These are phyloP conservation scores for Neurospora pannonica DNA, from an alignment of 495 filamentous ascomycete species.

Conservation along the genomic window DNA sequence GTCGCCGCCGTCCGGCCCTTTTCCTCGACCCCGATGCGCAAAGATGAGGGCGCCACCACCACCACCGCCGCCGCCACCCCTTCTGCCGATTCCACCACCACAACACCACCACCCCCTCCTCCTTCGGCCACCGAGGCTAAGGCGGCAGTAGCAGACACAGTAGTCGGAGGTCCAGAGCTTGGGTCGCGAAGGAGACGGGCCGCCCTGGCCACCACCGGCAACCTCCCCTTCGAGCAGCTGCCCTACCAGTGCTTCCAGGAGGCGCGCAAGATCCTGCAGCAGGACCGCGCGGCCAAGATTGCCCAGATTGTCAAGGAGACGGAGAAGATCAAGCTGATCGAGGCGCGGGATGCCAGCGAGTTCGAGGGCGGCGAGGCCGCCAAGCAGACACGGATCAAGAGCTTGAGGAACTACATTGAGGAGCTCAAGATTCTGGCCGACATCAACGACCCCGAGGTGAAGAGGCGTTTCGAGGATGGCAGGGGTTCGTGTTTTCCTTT, in stretches of 20 bases:
- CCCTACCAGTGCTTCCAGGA: constrained; percentile 98
- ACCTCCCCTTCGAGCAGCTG: constrained; percentile 82
- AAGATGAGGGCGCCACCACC: constrained; percentile 30
- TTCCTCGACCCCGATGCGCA: constrained; percentile 30
- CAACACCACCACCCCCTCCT: background rate
- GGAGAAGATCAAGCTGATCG: constrained; percentile 48
- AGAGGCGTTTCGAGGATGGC: constrained; percentile 91
- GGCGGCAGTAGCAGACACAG: background rate
- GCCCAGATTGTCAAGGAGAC: constrained; percentile 49
- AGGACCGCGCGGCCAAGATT: constrained; percentile 77
- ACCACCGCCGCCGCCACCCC: constrained; percentile 11
- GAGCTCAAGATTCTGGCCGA: constrained; percentile 81
- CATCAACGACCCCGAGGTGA: constrained; percentile 90
- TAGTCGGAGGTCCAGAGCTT: constrained; percentile 37
- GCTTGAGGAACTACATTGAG: constrained; percentile 67
- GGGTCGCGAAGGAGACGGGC: constrained; percentile 79
- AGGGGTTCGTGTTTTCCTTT: constrained; percentile 48
- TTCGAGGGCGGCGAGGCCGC: constrained; percentile 48
- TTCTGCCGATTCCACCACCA: background rate
- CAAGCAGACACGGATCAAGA: constrained; percentile 56
- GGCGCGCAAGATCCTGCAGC: constrained; percentile 70
- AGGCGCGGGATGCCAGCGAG: constrained; percentile 47
- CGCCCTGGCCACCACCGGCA: constrained; percentile 55
- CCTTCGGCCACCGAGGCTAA: background rate
- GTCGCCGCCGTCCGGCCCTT: constrained; percentile 35